Conservation (phyloP, 1,139 yeast species). For the Sugiyamaella novakii region DNA sequence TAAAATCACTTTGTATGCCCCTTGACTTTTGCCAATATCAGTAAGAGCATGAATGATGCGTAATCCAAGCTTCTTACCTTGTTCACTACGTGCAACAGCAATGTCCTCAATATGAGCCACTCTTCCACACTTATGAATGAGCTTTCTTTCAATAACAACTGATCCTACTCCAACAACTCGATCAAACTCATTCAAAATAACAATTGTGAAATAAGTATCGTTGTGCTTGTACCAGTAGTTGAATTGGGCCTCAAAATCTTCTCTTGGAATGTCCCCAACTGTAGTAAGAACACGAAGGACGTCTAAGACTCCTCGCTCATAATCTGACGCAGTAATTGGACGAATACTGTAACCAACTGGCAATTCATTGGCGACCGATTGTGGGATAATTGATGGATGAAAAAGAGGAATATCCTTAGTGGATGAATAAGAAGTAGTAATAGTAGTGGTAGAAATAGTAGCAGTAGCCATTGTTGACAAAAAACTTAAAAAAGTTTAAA, state of each 20-base stretch:
- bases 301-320: constrained; percentile 51
- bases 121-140: constrained; percentile 70
- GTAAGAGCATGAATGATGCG: constrained; percentile 65
- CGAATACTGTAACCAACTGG: constrained; percentile 60
- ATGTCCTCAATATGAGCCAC: constrained; percentile 97
- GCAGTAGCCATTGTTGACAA: constrained; percentile 6
- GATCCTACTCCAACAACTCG: constrained; percentile 47
- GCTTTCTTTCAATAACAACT: constrained; percentile 54
- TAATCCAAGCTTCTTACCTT: constrained; percentile 80
- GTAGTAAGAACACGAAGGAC: constrained; percentile 58
- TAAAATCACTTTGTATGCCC: constrained; percentile 85
- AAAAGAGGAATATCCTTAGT: constrained; percentile 29
- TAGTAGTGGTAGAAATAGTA: constrained; percentile 1
- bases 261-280: constrained; percentile 55
- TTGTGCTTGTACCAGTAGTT: constrained; percentile 52
- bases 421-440: constrained; percentile 11
- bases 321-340: constrained; percentile 50
- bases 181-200: constrained; percentile 47
- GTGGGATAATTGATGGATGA: constrained; percentile 36
- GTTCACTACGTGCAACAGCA: constrained; percentile 73
- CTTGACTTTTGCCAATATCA: constrained; percentile 56
- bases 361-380: constrained; percentile 38
- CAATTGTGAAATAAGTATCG: constrained; percentile 55
- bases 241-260: constrained; percentile 48
- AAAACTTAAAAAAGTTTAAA: too few relatives aligned